Conservation (phyloP, 441 rosid genomes). For the Populus hybrid region DNA sequence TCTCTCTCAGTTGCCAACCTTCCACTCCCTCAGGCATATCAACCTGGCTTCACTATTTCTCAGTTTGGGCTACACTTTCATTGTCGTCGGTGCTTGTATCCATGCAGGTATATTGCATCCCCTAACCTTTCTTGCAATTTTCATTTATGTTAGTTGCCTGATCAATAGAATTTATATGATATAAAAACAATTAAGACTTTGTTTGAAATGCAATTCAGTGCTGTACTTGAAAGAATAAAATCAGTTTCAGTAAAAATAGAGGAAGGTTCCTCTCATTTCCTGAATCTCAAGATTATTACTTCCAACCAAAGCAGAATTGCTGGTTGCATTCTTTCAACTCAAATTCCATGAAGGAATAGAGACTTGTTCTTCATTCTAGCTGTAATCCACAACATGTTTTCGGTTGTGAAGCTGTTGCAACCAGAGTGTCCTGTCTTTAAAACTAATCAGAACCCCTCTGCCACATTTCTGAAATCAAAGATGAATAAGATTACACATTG, state of each 20-base stretch:
- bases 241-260: neutral
- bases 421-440: neutral
- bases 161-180: neutral
- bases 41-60: slow-evolving; percentile 72
- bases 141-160: neutral
- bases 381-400: neutral
- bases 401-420: neutral
- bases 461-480: neutral
- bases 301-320: neutral
- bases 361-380: neutral
- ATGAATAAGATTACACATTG: neutral
- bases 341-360: neutral
- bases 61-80: slow-evolving; percentile 81
- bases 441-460: neutral
- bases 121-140: neutral
- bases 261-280: neutral
- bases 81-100: slow-evolving; percentile 84
- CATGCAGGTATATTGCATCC: slow-evolving; percentile 56
- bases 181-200: neutral
- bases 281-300: neutral
- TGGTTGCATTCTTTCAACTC: neutral
- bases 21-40: slow-evolving; percentile 92
- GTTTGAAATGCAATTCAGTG: neutral
- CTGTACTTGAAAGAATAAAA: neutral
- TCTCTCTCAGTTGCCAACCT: slow-evolving; percentile 86